Evolutionary conservation across 352 stramenopile species (phyloP).

Genomic region (Phytophthora tentaculata): DNA sequence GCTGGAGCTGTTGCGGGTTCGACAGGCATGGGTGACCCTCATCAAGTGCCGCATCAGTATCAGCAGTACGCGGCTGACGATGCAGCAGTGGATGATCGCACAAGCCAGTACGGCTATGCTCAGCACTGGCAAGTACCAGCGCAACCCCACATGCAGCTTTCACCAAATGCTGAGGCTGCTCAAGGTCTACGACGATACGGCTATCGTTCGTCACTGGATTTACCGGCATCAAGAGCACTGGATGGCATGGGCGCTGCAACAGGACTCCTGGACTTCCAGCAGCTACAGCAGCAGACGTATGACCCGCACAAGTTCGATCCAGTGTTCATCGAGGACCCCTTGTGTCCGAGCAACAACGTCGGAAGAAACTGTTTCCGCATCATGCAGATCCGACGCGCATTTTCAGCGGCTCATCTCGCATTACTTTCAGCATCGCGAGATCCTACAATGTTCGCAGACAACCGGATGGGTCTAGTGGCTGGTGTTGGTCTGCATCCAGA

Average conservation of each 20-base stretch:
- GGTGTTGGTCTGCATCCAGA: slow-evolving; percentile 79
- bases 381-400: slow-evolving; percentile 85
- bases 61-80: slow-evolving; percentile 53
- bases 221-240: slow-evolving; percentile 44
- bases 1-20: slow-evolving; percentile 18
- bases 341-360: slow-evolving; percentile 95
- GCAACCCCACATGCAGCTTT: slow-evolving; percentile 44
- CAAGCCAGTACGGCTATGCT: slow-evolving; percentile 46
- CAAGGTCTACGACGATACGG: slow-evolving; percentile 69
- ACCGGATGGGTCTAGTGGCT: slow-evolving; percentile 59
- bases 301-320: slow-evolving; percentile 94
- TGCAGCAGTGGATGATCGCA: slow-evolving; percentile 60
- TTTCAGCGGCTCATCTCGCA: slow-evolving; percentile 74
- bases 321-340: slow-evolving; percentile 95
- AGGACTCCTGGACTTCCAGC: slow-evolving; percentile 53
- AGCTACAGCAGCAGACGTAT: slow-evolving; percentile 58
- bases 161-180: slow-evolving; percentile 61
- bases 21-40: slow-evolving; percentile 32
- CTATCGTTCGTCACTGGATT: slow-evolving; percentile 74
- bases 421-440: slow-evolving; percentile 70
- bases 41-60: slow-evolving; percentile 56
- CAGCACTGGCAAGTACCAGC: slow-evolving; percentile 71
- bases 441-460: slow-evolving; percentile 56
- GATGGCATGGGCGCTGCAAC: slow-evolving; percentile 37
- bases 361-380: slow-evolving; percentile 97